Evolutionary conservation across 257 asterid genomes (phyloP).

Genomic region (Lavandula angustifolia): DNA sequence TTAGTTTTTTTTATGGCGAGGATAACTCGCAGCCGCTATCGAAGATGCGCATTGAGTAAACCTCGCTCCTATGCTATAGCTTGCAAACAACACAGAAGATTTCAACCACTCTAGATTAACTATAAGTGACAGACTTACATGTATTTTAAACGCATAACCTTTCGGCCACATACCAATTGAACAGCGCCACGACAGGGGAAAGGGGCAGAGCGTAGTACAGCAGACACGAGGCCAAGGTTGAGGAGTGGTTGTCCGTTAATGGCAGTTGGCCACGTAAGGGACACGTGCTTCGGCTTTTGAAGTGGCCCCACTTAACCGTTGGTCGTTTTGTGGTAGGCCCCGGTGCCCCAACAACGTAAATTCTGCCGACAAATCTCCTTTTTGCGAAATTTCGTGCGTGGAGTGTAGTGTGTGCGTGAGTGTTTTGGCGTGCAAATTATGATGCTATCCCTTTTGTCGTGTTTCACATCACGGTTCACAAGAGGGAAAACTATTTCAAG

Average conservation of each 20-base stretch:
- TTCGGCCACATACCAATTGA: too few relatives aligned
- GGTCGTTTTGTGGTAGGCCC: conserved; percentile 37
- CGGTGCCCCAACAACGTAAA: conserved; percentile 35
- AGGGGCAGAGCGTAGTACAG: conserved; percentile 15
- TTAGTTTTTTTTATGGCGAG: too few relatives aligned
- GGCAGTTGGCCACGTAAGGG: conserved; percentile 66
- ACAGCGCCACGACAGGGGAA: conserved; percentile 20
- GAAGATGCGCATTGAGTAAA: too few relatives aligned
- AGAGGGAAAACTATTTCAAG: too few relatives aligned
- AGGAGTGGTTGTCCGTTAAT: conserved; percentile 59
- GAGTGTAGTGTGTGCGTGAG: background rate
- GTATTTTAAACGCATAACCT: too few relatives aligned
- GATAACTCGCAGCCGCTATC: too few relatives aligned
- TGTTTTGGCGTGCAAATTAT: background rate
- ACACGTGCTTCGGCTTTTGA: conserved; percentile 49
- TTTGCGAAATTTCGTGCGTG: conserved; percentile 24
- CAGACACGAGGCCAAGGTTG: conserved; percentile 36
- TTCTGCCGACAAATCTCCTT: conserved; percentile 54
- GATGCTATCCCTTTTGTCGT: background rate
- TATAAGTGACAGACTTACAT: too few relatives aligned
- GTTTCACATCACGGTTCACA: conserved; percentile 2
- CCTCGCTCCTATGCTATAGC: too few relatives aligned
- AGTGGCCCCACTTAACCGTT: conserved; percentile 49
- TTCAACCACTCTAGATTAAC: too few relatives aligned
- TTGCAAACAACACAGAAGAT: too few relatives aligned